A percentile compares a stretch with the other conserved stretches of the same genome.
Evolutionary conservation across 768 basidiomycete genomes (phyloP).

Genomic region (Gloeophyllum trabeum): DNA sequence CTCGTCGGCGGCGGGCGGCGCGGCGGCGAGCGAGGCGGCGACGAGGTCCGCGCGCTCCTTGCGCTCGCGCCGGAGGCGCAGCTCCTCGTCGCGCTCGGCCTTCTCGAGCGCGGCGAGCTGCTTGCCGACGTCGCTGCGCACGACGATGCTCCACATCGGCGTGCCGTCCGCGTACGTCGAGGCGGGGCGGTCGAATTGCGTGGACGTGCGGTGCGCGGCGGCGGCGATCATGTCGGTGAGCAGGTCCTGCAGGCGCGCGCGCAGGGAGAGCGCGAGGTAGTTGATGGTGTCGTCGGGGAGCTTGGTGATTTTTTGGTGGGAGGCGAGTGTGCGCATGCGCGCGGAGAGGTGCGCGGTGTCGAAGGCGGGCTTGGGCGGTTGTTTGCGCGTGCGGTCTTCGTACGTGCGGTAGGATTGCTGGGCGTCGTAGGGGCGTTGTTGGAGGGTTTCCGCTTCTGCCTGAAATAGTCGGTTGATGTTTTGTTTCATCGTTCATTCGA

Average conservation of each 20-base stretch:
- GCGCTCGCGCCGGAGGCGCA: conserved; percentile 58
- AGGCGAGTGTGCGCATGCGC: conserved; percentile 58
- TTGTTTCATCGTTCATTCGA: background rate
- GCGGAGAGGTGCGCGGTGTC: conserved; percentile 52
- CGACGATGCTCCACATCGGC: conserved; percentile 76
- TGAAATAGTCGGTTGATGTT: conserved; percentile 16
- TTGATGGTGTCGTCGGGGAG: conserved; percentile 64
- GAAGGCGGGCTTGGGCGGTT: conserved; percentile 58
- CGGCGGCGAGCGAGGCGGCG: conserved; percentile 55
- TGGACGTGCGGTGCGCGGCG: conserved; percentile 55
- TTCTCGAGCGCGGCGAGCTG: conserved; percentile 68
- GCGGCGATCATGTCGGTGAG: conserved; percentile 59
- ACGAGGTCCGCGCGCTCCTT: conserved; percentile 68
- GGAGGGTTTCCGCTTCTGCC: conserved; percentile 82
- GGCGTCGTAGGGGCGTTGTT: conserved; percentile 50
- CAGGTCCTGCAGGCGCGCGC: conserved; percentile 61
- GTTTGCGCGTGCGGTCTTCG: conserved; percentile 74
- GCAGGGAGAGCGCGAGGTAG: conserved; percentile 72
- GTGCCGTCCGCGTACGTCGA: conserved; percentile 53
- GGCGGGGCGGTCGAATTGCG: conserved; percentile 57
- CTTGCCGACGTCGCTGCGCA: conserved; percentile 73
- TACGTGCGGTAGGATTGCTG: conserved; percentile 53
- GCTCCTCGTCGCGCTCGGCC: conserved; percentile 78
- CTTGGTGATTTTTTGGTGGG: conserved; percentile 55
- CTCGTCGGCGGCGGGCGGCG: conserved; percentile 45